Base-by-base conservation (phyloP, 2,329 filamentous ascomycete genomes). In the Coniosporium tulheliwenetii region DNA sequence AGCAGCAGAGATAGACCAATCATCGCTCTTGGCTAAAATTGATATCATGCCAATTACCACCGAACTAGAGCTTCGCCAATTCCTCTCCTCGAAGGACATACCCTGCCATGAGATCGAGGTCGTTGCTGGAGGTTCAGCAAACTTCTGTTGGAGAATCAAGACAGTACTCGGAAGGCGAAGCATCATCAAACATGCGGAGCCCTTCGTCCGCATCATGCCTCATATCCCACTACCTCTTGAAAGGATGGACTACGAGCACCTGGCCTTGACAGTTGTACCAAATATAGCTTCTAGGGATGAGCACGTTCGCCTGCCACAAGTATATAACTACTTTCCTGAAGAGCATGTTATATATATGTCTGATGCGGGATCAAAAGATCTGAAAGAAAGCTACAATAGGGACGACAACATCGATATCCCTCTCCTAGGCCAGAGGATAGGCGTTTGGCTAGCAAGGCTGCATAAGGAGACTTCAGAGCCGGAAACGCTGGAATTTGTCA, bases 141-240 rank as follows among this genome's bases (percentile, higher is more conserved):
- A 61, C 39, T 58, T 53, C 39, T 54, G 59, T 34, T 61, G 56
- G 40, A 56, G 58, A 13, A 45, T 56, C 15, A 47, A 37, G 0
- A 37, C 43, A 2, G 32, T 41, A 1, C 30, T 39, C 5, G 38
- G 47, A 26, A 36, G 41, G 13, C 50, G 47, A 2, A 34, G 34
- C 13, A 51, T 62, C 36, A 53, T 55, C 42, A 61, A 62, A 42
- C 57, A 62, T 38, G 56, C 59, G 19, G 53, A 54, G 4, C 50
- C 51, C 8, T 56, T 54, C 26, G 45, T 58, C 5, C 45, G 48
- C 26, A 45, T 41, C 36, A 52, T 53, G 36, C 44, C 41, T 2
- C 32, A 32, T 26, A 54, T 60, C 30, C 41, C 44, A 2, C 50
- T 61, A 8, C 49, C 53, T 26, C 45, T 48, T 1, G 40, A 34